Evolutionary conservation across 2,329 filamentous ascomycete genomes (phyloP), one percentile per base, ranked within the genome.

Genomic region (Penicillium sp.): DNA sequence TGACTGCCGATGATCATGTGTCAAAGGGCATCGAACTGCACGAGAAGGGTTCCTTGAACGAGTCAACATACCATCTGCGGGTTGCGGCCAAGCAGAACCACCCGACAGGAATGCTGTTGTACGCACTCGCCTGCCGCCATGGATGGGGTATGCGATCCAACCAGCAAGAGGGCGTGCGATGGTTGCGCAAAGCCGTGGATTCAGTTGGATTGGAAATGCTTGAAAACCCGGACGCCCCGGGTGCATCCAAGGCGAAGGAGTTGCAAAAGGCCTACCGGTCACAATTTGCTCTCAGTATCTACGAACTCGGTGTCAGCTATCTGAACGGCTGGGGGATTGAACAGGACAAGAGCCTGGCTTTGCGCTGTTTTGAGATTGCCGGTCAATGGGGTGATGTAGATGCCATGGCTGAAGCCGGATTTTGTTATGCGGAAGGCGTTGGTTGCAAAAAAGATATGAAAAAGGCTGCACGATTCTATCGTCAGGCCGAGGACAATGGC

Each of bases 251-350:
- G 81, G 84, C 61, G 78, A 85, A 56, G 85, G 87, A 73, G 69
- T 70, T 85, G 70, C 84, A 84, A 61, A 94, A 92, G 72, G 87
- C 89, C 6, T 86, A 91, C 57, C 90, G 91, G 66, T 92, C 92
- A 10, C 93, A 97, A 66, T 96, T 97, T 70, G 94, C 93, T 0
- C 80, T 97, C 42, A 94, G 91, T 64, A 92, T 97, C 49, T 99
- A 99, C 64, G 94, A 99, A 74, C 80, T 99, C 23, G 94, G 94
- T 3, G 91, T 96, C 24, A 95, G 90, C 68, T 93, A 97, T 69
- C 91, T 96, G 85, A 96, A 99, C 64, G 94, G 94, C 5, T 99
- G 94, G 94, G 94, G 94, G 15, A 95, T 95, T 36, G 85, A 93
- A 62, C 91, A 95, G 72, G 94, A 99, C 69, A 95, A 94, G 70